A percentile compares a stretch with the other conserved stretches of the same genome.
phyloP scores from a whole-genome alignment of 208 protist species.

The Leishmania guyanensis region DNA sequence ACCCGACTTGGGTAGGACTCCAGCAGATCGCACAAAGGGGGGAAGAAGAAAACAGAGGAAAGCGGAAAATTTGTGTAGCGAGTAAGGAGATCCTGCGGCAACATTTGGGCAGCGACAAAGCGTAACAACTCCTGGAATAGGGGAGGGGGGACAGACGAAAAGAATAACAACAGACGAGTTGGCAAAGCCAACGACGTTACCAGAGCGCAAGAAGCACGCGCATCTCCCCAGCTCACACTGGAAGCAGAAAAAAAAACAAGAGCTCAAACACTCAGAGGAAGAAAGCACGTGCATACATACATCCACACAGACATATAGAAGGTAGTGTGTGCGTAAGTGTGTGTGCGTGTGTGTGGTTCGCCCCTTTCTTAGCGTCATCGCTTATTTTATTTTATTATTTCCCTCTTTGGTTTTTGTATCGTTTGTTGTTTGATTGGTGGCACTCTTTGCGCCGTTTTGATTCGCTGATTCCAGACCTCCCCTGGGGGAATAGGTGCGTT shows the following conservation, averaged over 20 bases:
- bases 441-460: not conserved
- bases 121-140: not conserved
- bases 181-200: not conserved
- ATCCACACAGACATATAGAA: not conserved
- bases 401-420: not conserved
- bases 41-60: not conserved
- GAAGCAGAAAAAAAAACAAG: not conserved
- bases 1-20: not conserved
- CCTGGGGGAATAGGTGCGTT: slow-evolving; percentile 8
- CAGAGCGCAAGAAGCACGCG: not conserved
- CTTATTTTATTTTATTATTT: not conserved
- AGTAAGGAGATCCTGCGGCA: not conserved
- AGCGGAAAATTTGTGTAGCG: not conserved
- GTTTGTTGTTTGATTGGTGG: too few species aligned
- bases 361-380: not conserved
- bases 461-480: not conserved
- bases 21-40: not conserved
- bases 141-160: not conserved
- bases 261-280: not conserved
- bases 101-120: not conserved
- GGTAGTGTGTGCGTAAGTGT: not conserved
- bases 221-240: not conserved
- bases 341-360: not conserved
- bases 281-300: not conserved
- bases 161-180: not conserved